These are phyloP conservation scores for Populus hybrid DNA, from an alignment of 441 rosid genomes.

Conservation along the genomic window DNA sequence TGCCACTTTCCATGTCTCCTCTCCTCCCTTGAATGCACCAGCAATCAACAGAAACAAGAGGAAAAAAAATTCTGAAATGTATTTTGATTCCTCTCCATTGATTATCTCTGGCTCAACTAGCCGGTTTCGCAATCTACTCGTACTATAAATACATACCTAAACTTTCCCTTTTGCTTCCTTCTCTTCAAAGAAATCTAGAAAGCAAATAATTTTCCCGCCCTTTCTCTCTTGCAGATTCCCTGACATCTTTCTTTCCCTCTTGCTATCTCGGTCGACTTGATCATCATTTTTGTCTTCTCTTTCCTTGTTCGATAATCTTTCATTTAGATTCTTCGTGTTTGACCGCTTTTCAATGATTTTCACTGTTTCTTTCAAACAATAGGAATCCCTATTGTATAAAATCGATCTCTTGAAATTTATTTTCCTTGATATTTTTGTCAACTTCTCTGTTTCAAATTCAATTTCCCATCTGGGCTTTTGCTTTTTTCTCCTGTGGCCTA, in stretches of 20 bases:
- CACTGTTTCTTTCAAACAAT: slow-evolving; percentile 10
- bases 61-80: not conserved
- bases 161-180: slow-evolving; percentile 14
- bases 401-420: not conserved
- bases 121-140: not conserved
- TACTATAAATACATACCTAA: not conserved
- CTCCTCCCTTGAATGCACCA: slow-evolving; percentile 13
- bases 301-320: not conserved
- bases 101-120: not conserved
- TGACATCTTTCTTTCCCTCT: slow-evolving; percentile 11
- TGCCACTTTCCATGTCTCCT: slow-evolving; percentile 21
- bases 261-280: not conserved
- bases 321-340: not conserved
- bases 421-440: not conserved
- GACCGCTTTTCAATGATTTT: not conserved
- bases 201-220: slow-evolving; percentile 19
- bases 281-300: not conserved
- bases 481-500: slow-evolving; percentile 4
- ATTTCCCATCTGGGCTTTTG: slow-evolving; percentile 23
- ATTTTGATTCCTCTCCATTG: not conserved
- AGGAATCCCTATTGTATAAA: slow-evolving; percentile 4
- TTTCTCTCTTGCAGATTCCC: slow-evolving; percentile 19
- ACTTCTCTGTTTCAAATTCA: not conserved
- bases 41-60: not conserved
- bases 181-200: slow-evolving; percentile 21